Base-by-base conservation (phyloP, 192 early-diverging fungal species). In the Backusella tarrabulga region DNA sequence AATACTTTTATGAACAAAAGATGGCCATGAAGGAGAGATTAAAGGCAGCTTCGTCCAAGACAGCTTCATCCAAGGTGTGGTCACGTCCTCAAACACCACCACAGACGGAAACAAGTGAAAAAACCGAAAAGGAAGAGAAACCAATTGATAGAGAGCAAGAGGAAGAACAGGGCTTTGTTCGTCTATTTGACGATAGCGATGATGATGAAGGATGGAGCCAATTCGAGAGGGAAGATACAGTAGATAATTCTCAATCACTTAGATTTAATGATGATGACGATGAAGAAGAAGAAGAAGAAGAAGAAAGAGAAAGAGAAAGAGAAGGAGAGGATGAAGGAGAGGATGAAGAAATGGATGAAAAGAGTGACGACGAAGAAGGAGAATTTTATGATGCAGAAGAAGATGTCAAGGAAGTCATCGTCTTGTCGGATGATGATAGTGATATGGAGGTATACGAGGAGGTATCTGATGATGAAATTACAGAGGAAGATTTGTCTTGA, bases 241-340 rank as follows among this genome's bases (percentile, higher is more conserved):
- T 79, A 23, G 23, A 54, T 46, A 81, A 71, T 67, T 50, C 68
- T 19, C 72, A 78, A 23, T 73, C 76, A 19, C 72, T 81, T 68
- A 76, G 79, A 35, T 56, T 72, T 46, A 80, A 76, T 11, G 81
- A 83, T 38, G 79, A 81, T 4, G 81, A 78, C 6, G 83, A 84
- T 3, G 85, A 84, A 4, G 85, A 86, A 1, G 76, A 79, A 19
- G 80, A 81, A 1, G 79, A 81, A 0, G 70, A 52, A 6, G 75
- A 34, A 23, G 70, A 71, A 11, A 36, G 21, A 0, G 38, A 70
- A n/a, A n/a, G n/a, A 0, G 70, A 52, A 6, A 70, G 23, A 23
- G 70, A 71, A 11, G 68, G 21, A 0, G 38, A 70, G 4, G 21
- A 26, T 17, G 38, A 36, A 14, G 68, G 7, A n/a, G 76, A 72